Percentiles rank a stretch among this genome's conserved stretches.
Conservation (phyloP, 177 flowering plant genomes). For the Vitis hybrid region DNA sequence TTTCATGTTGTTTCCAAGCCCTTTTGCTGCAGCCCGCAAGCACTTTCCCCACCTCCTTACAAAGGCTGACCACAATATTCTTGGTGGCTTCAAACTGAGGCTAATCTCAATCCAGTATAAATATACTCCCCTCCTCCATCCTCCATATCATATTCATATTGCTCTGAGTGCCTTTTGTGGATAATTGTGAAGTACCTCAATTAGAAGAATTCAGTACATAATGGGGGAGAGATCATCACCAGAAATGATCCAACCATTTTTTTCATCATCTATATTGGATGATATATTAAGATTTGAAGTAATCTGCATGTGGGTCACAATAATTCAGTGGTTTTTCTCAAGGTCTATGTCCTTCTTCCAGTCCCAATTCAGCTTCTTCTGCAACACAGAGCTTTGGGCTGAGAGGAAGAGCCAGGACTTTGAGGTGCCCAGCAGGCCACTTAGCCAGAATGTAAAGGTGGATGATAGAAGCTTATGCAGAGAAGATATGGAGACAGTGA, state of each 20-base stretch:
- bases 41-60: conserved; percentile 2
- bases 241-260: not conserved
- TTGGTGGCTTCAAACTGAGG: not conserved
- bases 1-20: not conserved
- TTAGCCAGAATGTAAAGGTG: not conserved
- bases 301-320: conserved; percentile 9
- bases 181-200: not conserved
- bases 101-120: not conserved
- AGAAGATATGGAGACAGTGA: conserved; percentile 50
- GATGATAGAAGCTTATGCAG: conserved; percentile 24
- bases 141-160: not conserved
- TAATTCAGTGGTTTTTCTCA: conserved; percentile 12
- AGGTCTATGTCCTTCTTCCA: conserved; percentile 17
- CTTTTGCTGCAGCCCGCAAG: not conserved
- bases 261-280: conserved; percentile 8
- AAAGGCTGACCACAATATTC: not conserved
- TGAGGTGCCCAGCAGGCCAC: not conserved
- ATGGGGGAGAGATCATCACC: conserved; percentile 12
- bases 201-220: not conserved
- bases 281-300: conserved; percentile 4
- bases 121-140: not conserved
- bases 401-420: not conserved
- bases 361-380: not conserved
- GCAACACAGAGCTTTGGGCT: not conserved
- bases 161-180: not conserved